Conservation (phyloP, 768 basidiomycete genomes). For the Favolaschia claudopus region DNA sequence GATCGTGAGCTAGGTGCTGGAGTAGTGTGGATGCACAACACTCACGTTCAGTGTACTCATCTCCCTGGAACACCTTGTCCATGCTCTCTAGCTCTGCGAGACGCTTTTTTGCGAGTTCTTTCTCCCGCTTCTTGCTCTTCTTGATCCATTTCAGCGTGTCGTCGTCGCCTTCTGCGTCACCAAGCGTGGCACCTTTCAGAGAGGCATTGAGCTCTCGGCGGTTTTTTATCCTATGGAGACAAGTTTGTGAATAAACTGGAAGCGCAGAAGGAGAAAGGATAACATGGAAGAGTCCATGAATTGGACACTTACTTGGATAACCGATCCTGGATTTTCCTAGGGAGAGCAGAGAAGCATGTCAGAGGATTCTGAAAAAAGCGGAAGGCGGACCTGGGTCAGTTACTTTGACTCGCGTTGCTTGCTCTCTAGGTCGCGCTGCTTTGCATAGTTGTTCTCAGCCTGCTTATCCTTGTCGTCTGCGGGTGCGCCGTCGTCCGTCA, state of each 20-base stretch:
- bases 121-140: conserved; percentile 88
- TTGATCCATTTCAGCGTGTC: conserved; percentile 92
- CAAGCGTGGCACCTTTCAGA: conserved; percentile 92
- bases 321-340: conserved; percentile 73
- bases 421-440: conserved; percentile 69
- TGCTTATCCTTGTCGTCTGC: conserved; percentile 79
- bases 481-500: conserved; percentile 80
- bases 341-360: conserved; percentile 32
- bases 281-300: conserved; percentile 58
- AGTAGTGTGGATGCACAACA: background rate
- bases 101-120: conserved; percentile 84
- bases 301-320: conserved; percentile 88
- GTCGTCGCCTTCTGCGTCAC: conserved; percentile 83
- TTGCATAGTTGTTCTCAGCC: conserved; percentile 88
- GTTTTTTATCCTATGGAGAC: conserved; percentile 84
- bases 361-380: conserved; percentile 35
- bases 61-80: conserved; percentile 76
- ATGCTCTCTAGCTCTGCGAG: conserved; percentile 84
- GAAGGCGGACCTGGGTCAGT: conserved; percentile 31
- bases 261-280: conserved; percentile 46
- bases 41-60: conserved; percentile 89
- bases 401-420: conserved; percentile 84
- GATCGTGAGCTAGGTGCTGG: conserved; percentile 1
- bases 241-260: conserved; percentile 56
- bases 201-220: conserved; percentile 90